Evolutionary conservation across 768 basidiomycete genomes (phyloP).

Genomic region (Kwoniella sp.): DNA sequence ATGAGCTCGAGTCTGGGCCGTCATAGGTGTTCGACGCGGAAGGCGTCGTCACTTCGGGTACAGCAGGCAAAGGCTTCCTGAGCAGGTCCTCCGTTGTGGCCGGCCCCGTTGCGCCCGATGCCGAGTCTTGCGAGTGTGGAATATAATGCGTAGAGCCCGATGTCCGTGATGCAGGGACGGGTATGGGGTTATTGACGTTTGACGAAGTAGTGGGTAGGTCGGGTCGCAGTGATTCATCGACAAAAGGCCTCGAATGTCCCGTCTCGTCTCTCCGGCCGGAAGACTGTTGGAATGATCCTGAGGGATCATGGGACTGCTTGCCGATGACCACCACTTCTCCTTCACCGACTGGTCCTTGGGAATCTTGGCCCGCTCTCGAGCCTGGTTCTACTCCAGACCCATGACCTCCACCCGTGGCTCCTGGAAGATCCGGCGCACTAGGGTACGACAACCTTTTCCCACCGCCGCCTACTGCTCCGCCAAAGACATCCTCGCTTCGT

Average conservation of each 20-base stretch:
- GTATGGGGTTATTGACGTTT: slow-evolving; percentile 34
- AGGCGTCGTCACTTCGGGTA: slow-evolving; percentile 10
- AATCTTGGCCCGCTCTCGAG: background rate
- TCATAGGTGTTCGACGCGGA: background rate
- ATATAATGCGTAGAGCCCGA: slow-evolving; percentile 6
- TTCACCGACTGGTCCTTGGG: background rate
- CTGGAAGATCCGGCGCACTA: background rate
- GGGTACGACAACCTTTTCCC: background rate
- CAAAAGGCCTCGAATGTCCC: slow-evolving; percentile 24
- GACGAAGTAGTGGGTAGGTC: slow-evolving; percentile 36
- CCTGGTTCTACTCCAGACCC: background rate
- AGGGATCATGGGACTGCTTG: background rate
- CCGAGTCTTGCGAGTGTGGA: slow-evolving; percentile 1
- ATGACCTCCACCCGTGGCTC: background rate
- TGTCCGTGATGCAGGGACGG: slow-evolving; percentile 6
- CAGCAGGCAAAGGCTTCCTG: slow-evolving; percentile 23
- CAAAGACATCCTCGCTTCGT: background rate
- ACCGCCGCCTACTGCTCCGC: background rate
- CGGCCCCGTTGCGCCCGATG: background rate
- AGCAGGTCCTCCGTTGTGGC: background rate
- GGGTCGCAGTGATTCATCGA: slow-evolving; percentile 27
- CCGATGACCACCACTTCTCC: slow-evolving; percentile 21
- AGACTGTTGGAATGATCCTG: background rate
- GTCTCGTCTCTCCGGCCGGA: slow-evolving; percentile 6
- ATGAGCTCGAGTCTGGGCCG: slow-evolving; percentile 2